Percentiles rank a stretch among this genome's conserved stretches.
phyloP scores from a whole-genome alignment of 371 early-diverging fungal genomes.

The Aphelidium insulamus region DNA sequence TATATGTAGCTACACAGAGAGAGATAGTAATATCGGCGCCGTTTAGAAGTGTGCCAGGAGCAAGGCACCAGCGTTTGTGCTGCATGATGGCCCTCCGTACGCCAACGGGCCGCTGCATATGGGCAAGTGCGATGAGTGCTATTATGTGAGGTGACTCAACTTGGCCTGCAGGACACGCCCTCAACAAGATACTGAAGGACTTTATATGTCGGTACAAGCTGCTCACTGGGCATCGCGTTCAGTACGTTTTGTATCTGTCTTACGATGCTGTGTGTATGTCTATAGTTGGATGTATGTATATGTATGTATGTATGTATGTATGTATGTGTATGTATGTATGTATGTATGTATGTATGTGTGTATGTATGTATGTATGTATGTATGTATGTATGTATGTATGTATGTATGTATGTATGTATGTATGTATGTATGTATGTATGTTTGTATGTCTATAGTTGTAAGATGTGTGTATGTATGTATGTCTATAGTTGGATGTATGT shows the following conservation, averaged over 20 bases:
- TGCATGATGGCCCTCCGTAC: conserved; percentile 94
- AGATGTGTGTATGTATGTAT: neutral
- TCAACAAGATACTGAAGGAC: conserved; percentile 87
- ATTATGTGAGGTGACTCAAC: neutral
- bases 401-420: neutral
- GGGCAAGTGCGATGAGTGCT: conserved; percentile 14
- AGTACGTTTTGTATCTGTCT: conserved; percentile 14
- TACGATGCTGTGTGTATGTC: neutral
- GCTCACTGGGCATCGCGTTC: conserved; percentile 60
- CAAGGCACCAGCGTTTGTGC: conserved; percentile 37
- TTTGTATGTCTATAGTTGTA: neutral
- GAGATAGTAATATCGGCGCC: neutral
- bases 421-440: neutral
- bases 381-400: neutral
- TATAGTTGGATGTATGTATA: neutral
- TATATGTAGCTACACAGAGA: neutral
- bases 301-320: neutral
- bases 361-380: neutral
- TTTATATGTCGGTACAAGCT: conserved; percentile 66
- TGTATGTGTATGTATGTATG: neutral
- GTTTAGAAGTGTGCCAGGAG: conserved; percentile 24
- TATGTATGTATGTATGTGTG: neutral
- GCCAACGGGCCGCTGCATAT: conserved; percentile 85
- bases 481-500: no score
- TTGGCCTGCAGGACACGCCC: conserved; percentile 44